Conservation (phyloP, 129 eudicot species). For the Deinandra increscens region DNA sequence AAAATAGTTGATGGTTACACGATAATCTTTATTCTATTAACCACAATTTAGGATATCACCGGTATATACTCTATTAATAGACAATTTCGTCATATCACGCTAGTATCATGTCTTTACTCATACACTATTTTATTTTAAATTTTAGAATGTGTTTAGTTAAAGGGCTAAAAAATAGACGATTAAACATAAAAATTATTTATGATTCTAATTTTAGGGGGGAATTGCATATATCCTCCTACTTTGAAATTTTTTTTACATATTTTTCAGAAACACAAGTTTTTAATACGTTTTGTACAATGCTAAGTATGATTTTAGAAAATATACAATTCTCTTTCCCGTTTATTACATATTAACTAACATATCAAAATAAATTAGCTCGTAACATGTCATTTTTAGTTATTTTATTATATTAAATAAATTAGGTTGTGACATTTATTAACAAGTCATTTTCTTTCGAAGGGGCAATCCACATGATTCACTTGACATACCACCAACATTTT, state of each 20-base stretch:
- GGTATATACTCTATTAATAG: background rate
- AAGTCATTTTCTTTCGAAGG: conserved; percentile 33
- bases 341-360: background rate
- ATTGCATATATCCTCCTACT: no score
- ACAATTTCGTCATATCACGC: background rate
- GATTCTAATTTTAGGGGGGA: no score
- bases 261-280: no score
- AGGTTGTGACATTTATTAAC: conserved; percentile 19
- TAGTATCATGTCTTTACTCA: background rate
- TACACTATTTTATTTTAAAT: background rate
- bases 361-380: background rate
- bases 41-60: background rate
- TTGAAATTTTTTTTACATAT: no score
- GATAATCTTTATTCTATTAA: background rate
- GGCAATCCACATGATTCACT: conserved; percentile 46
- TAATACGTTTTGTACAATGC: no score
- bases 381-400: no score
- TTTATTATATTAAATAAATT: background rate
- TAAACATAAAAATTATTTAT: background rate
- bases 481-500: conserved; percentile 41
- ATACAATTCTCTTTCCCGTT: no score
- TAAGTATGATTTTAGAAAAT: no score
- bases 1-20: no score
- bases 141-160: background rate
- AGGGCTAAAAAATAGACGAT: background rate